phyloP scores from a whole-genome alignment of 73 alveolate species.

The Paramecium primaurelia region DNA sequence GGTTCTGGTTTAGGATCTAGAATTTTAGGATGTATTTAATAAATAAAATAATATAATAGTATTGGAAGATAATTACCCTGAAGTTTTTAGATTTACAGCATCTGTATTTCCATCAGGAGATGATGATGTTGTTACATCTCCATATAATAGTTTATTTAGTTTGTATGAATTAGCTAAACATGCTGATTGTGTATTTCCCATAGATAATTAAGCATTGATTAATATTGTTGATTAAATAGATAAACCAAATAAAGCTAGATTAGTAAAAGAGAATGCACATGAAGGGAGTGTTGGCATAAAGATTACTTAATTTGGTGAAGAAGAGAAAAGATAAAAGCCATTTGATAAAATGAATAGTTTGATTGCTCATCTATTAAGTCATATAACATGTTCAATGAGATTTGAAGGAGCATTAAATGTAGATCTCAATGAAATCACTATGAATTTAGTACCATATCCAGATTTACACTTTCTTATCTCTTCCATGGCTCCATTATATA shows the following conservation, averaged over 20 bases:
- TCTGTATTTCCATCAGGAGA: conserved; percentile 98
- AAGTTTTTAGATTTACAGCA: conserved; percentile 96
- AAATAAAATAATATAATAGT: conserved; percentile 29
- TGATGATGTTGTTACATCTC: conserved; percentile 99
- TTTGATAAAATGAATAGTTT: conserved; percentile 97
- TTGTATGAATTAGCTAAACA: conserved; percentile 90
- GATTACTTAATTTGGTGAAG: conserved; percentile 50
- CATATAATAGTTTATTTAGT: conserved; percentile 97
- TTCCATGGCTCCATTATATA: conserved; percentile 95
- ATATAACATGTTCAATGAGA: conserved; percentile 99
- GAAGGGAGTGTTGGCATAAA: conserved; percentile 57
- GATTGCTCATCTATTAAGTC: conserved; percentile 97
- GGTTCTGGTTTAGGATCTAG: conserved; percentile 99
- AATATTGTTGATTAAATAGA: conserved; percentile 89
- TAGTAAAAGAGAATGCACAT: conserved; percentile 66
- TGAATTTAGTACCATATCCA: conserved; percentile 99
- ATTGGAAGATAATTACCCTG: conserved; percentile 89
- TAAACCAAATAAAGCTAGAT: conserved; percentile 59
- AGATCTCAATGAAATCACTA: conserved; percentile 99
- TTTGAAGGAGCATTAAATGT: conserved; percentile 99
- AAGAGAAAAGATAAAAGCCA: conserved; percentile 81
- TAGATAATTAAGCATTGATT: conserved; percentile 93
- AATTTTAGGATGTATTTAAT: conserved; percentile 70
- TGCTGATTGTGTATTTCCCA: conserved; percentile 78
- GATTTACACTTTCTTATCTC: conserved; percentile 96